Evolutionary conservation across 2,329 filamentous ascomycete genomes (phyloP).

Genomic region (Pseudocercospora vitis): DNA sequence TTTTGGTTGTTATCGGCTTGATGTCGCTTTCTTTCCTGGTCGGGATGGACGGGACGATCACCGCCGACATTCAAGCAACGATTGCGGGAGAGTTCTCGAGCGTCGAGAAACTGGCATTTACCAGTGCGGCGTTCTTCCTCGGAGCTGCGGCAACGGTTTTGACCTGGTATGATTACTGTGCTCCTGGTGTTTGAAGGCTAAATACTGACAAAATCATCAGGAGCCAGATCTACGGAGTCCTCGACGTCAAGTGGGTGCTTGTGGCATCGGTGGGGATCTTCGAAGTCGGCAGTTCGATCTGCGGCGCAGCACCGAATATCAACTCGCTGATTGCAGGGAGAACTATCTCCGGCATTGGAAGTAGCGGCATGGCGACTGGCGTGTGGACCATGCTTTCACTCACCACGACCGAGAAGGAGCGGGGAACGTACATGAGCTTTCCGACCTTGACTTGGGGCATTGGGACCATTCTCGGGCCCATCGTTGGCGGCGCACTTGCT

Average conservation of each 20-base stretch:
- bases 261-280: constrained; percentile 29
- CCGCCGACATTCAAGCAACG: constrained; percentile 14
- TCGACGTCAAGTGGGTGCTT: constrained; percentile 15
- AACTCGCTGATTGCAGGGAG: constrained; percentile 37
- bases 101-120: constrained; percentile 12
- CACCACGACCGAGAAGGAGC: constrained; percentile 16
- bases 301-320: constrained; percentile 38
- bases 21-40: constrained; percentile 10
- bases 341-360: constrained; percentile 45
- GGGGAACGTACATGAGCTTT: constrained; percentile 6
- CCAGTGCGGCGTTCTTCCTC: constrained; percentile 11
- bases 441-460: constrained; percentile 10
- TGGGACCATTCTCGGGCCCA: constrained; percentile 16
- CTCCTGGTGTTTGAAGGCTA: too few relatives aligned
- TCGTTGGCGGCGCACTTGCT: constrained; percentile 18
- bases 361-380: constrained; percentile 34
- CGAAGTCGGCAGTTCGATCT: constrained; percentile 33
- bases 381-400: constrained; percentile 11
- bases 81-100: constrained; percentile 7
- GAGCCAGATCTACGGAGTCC: constrained; percentile 11
- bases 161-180: constrained; percentile 5
- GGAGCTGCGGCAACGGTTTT: constrained; percentile 11
- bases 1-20: constrained; percentile 11
- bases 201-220: too few relatives aligned
- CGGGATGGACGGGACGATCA: constrained; percentile 15